Evolutionary conservation across 2,329 filamentous ascomycete genomes (phyloP).

Genomic region (Cercospora zeina): DNA sequence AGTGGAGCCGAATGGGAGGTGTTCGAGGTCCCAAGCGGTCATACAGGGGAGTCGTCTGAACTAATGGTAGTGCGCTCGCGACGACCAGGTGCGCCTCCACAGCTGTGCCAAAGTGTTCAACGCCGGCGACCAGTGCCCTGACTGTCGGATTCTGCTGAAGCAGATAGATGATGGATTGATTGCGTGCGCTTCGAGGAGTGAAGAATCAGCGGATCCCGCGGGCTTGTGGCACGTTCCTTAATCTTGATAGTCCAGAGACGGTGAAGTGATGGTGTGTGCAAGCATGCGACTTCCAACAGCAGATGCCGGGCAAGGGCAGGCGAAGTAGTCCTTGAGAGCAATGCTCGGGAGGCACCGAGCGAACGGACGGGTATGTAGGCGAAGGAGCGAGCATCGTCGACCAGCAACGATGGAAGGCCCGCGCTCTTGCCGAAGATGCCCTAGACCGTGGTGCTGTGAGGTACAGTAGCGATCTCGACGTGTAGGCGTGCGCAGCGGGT

Average conservation of each 20-base stretch:
- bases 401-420: slow-evolving; percentile 32
- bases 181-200: slow-evolving; percentile 30
- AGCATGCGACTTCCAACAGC: slow-evolving; percentile 28
- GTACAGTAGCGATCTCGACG: slow-evolving; percentile 31
- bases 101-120: slow-evolving; percentile 20
- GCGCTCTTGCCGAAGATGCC: slow-evolving; percentile 32
- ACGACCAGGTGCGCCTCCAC: slow-evolving; percentile 27
- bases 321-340: slow-evolving; percentile 25
- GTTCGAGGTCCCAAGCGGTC: slow-evolving; percentile 27
- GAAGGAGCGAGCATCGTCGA: slow-evolving; percentile 24
- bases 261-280: slow-evolving; percentile 27
- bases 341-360: slow-evolving; percentile 28
- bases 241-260: slow-evolving; percentile 34
- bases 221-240: slow-evolving; percentile 33
- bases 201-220: slow-evolving; percentile 25
- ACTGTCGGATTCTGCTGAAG: slow-evolving; percentile 30
- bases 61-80: slow-evolving; percentile 25
- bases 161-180: slow-evolving; percentile 34
- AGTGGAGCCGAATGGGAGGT: slow-evolving; percentile 24
- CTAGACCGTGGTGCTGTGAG: slow-evolving; percentile 24
- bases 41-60: slow-evolving; percentile 26
- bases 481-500: slow-evolving; percentile 31
- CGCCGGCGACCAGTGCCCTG: slow-evolving; percentile 23
- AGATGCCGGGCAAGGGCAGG: slow-evolving; percentile 32
- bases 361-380: slow-evolving; percentile 23